Percentiles rank a stretch among this genome's conserved stretches.
Conservation (phyloP, 2,329 filamentous ascomycete genomes). For the Cryphonectria naterciae region DNA sequence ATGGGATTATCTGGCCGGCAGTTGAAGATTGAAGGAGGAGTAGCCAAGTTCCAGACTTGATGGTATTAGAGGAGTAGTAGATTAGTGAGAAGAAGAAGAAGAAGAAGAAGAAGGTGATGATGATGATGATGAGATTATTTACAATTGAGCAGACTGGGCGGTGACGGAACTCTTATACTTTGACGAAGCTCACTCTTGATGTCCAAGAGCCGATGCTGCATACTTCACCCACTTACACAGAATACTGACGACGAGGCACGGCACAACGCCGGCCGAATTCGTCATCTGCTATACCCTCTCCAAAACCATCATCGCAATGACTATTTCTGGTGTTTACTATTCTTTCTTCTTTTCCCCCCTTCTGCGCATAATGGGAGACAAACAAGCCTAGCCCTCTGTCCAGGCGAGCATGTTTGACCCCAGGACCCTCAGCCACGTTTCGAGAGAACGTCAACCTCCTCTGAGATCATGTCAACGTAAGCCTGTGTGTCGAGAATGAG, state of each 20-base stretch:
- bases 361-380: not conserved
- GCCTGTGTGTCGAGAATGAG: not conserved
- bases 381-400: not conserved
- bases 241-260: not conserved
- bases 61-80: not conserved
- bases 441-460: not conserved
- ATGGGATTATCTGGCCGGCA: not conserved
- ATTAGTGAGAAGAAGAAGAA: not conserved
- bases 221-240: not conserved
- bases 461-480: not conserved
- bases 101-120: not conserved
- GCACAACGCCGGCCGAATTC: not conserved
- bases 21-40: not conserved
- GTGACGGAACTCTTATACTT: constrained; percentile 9
- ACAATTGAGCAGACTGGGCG: not conserved
- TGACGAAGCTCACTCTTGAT: not conserved
- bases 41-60: constrained; percentile 16
- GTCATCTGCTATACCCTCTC: constrained; percentile 3
- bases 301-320: not conserved
- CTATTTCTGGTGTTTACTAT: not conserved
- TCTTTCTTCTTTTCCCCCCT: no score
- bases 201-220: not conserved
- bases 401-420: not conserved
- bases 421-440: not conserved
- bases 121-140: not conserved